Evolutionary conservation across 129 eudicot genomes (phyloP), one percentile per base, ranked within the genome.

Genomic region (Flaveria robusta): DNA sequence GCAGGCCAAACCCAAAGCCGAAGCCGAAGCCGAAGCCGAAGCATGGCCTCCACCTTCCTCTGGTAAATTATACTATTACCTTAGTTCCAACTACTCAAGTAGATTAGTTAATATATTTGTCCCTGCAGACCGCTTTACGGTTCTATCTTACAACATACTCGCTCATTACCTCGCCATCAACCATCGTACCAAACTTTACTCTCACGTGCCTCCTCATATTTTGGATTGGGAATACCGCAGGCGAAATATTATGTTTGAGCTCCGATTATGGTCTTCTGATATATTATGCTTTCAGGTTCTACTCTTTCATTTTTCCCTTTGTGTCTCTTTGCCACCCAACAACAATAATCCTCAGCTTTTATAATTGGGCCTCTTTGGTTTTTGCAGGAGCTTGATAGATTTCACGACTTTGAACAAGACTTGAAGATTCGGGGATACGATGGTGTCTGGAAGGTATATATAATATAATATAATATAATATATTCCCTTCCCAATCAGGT

Each of bases 261-360:
- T 95, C 63, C 86, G 96, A 63, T 87, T 89, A 75, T 95, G 99
- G 97, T 89, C 99, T 0, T 83, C 99, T 74, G 97, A 95, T 79
- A 82, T 95, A 81, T 77, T 91, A 74, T 95, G 99, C 81, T 82
- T 95, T 54, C 99, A 95, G 98, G 98, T 88, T 73, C 24, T 12
- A 20, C 14, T 2, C 27, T 27, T 50, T 12, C 51, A n/a, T 49
- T 63, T 45, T 46, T 22, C 24, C 26, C 39, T 39, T 31, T 4
- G 0, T 31, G 3, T 31, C 37, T 29, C 2, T 29, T 29, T 29
- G 0, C 4, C 37, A 31, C 37, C 0, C 7, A 4, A 31, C 7
- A 4, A 31, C 37, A 31, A 0, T 31, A 5, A 31, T 31, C 7
- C 37, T 29, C 34, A 27, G 4, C 34, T 29, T 29, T 29, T 29